phyloP scores from a whole-genome alignment of 179 eudicot species.

The Sideroxylon spinosum region DNA sequence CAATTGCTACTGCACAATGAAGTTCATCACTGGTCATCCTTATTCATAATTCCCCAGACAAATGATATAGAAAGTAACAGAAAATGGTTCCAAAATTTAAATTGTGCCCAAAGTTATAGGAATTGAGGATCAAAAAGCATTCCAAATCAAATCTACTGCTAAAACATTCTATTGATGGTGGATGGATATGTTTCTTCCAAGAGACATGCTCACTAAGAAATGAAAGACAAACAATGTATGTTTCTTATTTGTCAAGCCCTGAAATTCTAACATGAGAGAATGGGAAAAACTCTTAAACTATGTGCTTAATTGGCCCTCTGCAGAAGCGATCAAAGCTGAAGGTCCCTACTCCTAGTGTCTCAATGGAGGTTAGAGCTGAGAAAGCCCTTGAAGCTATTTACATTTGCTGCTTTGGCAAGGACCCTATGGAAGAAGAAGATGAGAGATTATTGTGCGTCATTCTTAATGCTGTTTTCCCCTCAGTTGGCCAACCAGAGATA shows the following conservation, averaged over 20 bases:
- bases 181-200: no score
- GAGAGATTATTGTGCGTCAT: conserved; percentile 49
- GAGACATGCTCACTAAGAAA: no score
- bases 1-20: not conserved
- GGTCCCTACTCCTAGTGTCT: conserved; percentile 43
- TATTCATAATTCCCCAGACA: not conserved
- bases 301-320: conserved; percentile 14
- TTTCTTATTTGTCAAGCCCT: not conserved
- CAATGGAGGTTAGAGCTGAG: conserved; percentile 77
- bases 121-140: not conserved
- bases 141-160: not conserved
- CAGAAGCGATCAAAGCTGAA: conserved; percentile 67
- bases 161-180: not conserved
- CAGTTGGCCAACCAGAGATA: conserved; percentile 43
- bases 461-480: conserved; percentile 77
- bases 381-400: conserved; percentile 89
- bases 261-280: not conserved
- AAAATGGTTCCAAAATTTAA: not conserved
- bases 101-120: not conserved
- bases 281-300: not conserved
- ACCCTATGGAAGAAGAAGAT: conserved; percentile 73
- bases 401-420: conserved; percentile 69
- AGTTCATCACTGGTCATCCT: not conserved
- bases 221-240: not conserved
- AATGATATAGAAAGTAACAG: not conserved